Base-by-base conservation (phyloP, 2,329 filamentous ascomycete species). In the Pyricularia sp. region DNA sequence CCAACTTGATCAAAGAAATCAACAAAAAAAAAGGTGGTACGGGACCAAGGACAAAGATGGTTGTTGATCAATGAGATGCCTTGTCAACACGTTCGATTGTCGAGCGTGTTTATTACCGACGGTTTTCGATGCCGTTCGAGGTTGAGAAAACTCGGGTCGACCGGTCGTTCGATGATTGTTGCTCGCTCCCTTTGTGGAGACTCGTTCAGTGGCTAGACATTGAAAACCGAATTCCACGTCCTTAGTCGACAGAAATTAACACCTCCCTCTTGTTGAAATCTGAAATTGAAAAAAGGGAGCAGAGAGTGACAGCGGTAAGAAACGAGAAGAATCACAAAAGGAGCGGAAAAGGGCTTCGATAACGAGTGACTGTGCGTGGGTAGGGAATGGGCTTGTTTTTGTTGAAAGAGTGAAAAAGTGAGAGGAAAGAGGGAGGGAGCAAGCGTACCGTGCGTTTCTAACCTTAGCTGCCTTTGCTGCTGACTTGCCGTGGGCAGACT, bases 191-290 rank as follows among this genome's bases (percentile, higher is more conserved):
- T 26, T 62, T 24, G 53, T 62, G 61, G 61, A 62, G 61, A 35
- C 61, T 62, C 61, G 61, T 62, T 62, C 28, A 62, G 61, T 62
- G 61, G 61, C 61, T 44, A 26, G 33, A 53, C 61, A 62, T 62
- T 53, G 61, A 62, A 62, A 44, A 35, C 61, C 24, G 40, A 28
- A 62, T 62, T 62, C 61, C 31, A 28, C 61, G 33, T 62, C 61
- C 22, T 49, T 26, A 3, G 26, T 16, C 33, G 61, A 53, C n/a
- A 62, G 19, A n/a, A 53, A 62, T 22, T 24, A 12, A 57, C 53
- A 16, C 9, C 22, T 57, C 53, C 53, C 24, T 57, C 24, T 57
- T 57, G n/a, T 53, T 10, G 10, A 26, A 28, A 26, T 13, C 4
- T 53, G 61, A 44, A 62, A 26, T 12, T 28, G 24, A 19, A 30